Base-by-base conservation (phyloP, 2,329 filamentous ascomycete genomes). In the Fulvia fulva region DNA sequence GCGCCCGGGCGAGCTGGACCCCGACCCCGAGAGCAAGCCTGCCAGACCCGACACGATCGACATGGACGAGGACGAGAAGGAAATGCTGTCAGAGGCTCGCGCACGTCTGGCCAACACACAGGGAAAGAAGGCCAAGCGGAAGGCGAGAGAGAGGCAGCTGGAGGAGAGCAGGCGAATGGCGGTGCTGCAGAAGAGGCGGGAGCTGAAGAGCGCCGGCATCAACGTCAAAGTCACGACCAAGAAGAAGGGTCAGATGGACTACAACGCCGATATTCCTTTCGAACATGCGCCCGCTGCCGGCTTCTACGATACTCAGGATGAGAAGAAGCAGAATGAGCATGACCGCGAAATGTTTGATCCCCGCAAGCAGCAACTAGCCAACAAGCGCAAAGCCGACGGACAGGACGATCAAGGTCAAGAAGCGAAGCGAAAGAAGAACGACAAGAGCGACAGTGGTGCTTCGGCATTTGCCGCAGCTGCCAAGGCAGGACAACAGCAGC, bases 191-290 rank as follows among this genome's bases (percentile, higher is more conserved):
- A 99, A 99, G 79, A 86, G 94, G 41, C 86, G 94, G 67, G 94
- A 99, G 77, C 84, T 99, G 65, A 99, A 99, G 78, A 95, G 92
- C 72, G 91, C 94, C 1, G 94, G 94, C 50, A 97, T 99, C 77
- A 99, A 99, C 74, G 91, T 97, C 78, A 99, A 97, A 76, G 87
- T 97, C 57, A 86, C 87, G 2, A 94, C 89, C 14, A 86, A 89
- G 60, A 97, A 97, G 79, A 87, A 91, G 79, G 94, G 94, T 0
- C 88, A 97, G 78, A 99, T 99, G 91, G 94, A 99, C 75, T 99
- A 99, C 80, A 99, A 99, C 75, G 94, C 94, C 68, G 94, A 99
- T 68, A 96, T 99, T 64, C 94, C 94, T 0, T 97, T 99, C 65
- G 94, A 99, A 74, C 97, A 94, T 75, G 89, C 90, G 63, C 87